Conservation (phyloP, 345 rosid genomes). For the Alliaria petiolata region DNA sequence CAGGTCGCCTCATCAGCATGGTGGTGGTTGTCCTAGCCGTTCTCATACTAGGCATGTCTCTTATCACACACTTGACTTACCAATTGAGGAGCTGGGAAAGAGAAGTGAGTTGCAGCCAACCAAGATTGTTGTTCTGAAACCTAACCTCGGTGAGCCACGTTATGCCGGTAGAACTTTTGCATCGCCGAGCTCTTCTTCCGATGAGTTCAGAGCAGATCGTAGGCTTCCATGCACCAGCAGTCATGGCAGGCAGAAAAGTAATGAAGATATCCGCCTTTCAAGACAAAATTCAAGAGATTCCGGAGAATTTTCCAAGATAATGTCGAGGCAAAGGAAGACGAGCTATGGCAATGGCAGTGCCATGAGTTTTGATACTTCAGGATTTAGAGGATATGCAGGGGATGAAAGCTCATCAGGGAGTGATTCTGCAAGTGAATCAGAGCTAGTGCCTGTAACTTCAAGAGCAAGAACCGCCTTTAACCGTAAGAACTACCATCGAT, state of each 20-base stretch:
- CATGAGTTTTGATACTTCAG: slow-evolving; percentile 40
- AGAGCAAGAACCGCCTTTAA: slow-evolving; percentile 43
- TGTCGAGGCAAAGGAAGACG: slow-evolving; percentile 61
- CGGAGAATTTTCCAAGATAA: slow-evolving; percentile 59
- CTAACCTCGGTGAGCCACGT: slow-evolving; percentile 60
- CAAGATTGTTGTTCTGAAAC: slow-evolving; percentile 88
- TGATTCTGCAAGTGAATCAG: slow-evolving; percentile 71
- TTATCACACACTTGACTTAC: slow-evolving; percentile 29
- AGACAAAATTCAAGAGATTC: slow-evolving; percentile 61
- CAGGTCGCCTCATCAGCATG: slow-evolving; percentile 35
- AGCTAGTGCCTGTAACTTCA: slow-evolving; percentile 39
- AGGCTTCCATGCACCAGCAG: slow-evolving; percentile 38
- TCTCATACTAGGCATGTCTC: slow-evolving; percentile 33
- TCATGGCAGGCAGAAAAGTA: slow-evolving; percentile 42
- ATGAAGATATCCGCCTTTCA: slow-evolving; percentile 40
- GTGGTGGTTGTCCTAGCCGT: slow-evolving; percentile 34
- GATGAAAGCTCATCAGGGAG: slow-evolving; percentile 83
- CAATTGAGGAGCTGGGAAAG: slow-evolving; percentile 41
- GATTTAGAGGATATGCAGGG: slow-evolving; percentile 65
- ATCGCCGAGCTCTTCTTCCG: slow-evolving; percentile 50
- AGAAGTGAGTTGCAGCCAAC: slow-evolving; percentile 50
- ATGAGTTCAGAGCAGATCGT: slow-evolving; percentile 44
- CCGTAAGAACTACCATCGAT: slow-evolving; percentile 38
- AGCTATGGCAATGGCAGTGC: slow-evolving; percentile 37
- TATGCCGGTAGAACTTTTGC: slow-evolving; percentile 42